Evolutionary conservation across 805 yeast genomes (phyloP), one percentile per base, ranked within the genome.

Genomic region (Diddensiella santjacobensis): DNA sequence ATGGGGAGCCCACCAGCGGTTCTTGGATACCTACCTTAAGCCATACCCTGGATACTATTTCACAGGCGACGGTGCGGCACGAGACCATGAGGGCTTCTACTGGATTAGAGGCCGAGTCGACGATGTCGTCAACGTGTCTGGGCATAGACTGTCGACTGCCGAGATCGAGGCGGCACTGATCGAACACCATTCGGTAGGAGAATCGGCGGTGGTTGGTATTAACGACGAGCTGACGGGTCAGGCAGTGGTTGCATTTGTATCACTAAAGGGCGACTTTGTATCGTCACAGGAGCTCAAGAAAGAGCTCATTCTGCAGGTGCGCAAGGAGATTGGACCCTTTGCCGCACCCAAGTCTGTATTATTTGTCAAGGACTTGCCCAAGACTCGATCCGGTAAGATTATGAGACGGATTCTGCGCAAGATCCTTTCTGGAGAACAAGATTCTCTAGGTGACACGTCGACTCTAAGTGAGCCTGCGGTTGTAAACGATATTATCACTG

Each of bases 41-140:
- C 96, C 96, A 45, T 93, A 91, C 73, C 87, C 91, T 51, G 95
- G 96, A 50, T 81, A 78, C 71, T 93, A 89, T 73, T 93, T 93
- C 76, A 86, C 97, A 10, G 99, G 99, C 61, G 99, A 91, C 67
- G 98, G 98, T 71, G 98, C 97, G 47, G 98, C 95, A 39, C 82
- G 97, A 66, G 99, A 93, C 68, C 80, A 80, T 54, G 98, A 93
- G 64, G 98, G 98, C 44, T 93, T 83, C 76, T 87, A 82, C 74
- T 93, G 98, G 96, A 91, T 93, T 67, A 80, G 91, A 69, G 99
- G 99, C 62, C 84, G 99, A 70, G 97, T 93, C 55, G 98, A 93
- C 68, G 99, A 93, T 63, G 98, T 93, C 51, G 99, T 91, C 58
- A 93, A 93, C 65, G 98, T 93, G 35, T 84, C 95, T 45, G 99